These are phyloP conservation scores for Penicillium nucicola DNA, from an alignment of 495 filamentous ascomycete species.

Conservation along the genomic window DNA sequence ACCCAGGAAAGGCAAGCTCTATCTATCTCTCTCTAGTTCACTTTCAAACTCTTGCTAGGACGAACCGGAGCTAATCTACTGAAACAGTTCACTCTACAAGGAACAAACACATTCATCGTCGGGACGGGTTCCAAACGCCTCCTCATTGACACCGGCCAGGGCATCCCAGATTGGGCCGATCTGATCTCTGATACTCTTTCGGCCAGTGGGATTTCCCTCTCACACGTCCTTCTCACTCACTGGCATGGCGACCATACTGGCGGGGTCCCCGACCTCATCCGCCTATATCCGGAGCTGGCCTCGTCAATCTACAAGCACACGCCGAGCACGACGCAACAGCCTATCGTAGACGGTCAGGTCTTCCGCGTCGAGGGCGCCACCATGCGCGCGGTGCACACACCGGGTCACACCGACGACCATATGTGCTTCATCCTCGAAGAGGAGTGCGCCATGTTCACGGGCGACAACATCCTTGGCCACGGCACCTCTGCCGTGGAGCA, in stretches of 20 bases:
- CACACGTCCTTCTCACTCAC: not conserved
- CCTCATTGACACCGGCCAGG: not conserved
- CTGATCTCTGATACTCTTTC: not conserved
- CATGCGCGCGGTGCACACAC: not conserved
- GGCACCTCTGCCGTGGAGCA: not conserved
- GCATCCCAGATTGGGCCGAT: not conserved
- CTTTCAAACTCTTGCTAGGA: too few species aligned
- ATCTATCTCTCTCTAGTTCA: too few species aligned
- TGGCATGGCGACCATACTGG: not conserved
- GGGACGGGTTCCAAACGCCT: not conserved
- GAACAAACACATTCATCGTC: not conserved
- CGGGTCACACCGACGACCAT: not conserved
- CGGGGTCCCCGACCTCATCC: not conserved
- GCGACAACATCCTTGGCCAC: not conserved
- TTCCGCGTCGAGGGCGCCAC: not conserved
- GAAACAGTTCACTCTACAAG: not conserved
- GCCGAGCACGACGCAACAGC: not conserved
- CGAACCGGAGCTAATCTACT: too few species aligned
- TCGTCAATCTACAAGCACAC: not conserved
- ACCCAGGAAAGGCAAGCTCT: too few species aligned
- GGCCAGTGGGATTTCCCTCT: not conserved
- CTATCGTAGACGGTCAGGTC: not conserved
- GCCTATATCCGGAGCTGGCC: not conserved
- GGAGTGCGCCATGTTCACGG: not conserved
- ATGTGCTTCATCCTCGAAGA: slow-evolving; percentile 1